phyloP scores from a whole-genome alignment of 148 eudicot genomes.

The Heliosperma pusillum region DNA sequence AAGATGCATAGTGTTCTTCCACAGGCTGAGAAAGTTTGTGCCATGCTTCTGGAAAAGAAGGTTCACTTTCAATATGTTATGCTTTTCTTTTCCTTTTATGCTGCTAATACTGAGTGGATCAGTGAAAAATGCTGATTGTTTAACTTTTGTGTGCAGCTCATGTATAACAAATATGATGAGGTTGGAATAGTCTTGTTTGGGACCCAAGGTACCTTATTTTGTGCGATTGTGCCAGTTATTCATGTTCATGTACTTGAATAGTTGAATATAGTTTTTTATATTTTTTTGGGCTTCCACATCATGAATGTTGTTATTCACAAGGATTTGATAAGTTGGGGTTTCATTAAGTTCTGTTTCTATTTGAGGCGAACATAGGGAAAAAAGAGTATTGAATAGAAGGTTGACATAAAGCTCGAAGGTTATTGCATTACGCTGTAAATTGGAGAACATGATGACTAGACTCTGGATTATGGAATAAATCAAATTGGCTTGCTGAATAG shows the following conservation, averaged over 20 bases:
- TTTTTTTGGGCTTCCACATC: not conserved
- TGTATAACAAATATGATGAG: conserved; percentile 79
- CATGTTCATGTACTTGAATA: not conserved
- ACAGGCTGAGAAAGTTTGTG: conserved; percentile 78
- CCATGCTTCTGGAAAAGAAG: conserved; percentile 87
- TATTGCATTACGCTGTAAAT: not conserved
- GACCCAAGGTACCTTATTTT: conserved; percentile 68
- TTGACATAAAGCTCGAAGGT: not conserved
- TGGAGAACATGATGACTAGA: not conserved
- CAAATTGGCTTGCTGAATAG: not conserved
- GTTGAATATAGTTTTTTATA: not conserved
- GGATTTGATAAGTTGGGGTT: not conserved
- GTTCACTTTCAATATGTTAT: conserved; percentile 30
- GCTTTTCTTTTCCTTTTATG: conserved; percentile 11
- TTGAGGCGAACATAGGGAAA: not conserved
- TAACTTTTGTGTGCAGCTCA: conserved; percentile 51
- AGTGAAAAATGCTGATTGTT: not conserved
- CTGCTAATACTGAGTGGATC: not conserved
- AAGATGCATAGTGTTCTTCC: conserved; percentile 74
- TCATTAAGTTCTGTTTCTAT: not conserved
- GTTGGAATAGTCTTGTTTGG: conserved; percentile 84
- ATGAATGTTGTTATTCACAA: not conserved
- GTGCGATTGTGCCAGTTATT: not conserved
- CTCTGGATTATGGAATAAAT: not conserved
- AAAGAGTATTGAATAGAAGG: not conserved